These are phyloP conservation scores for Boletus huronensis DNA, from an alignment of 768 basidiomycete species.

Conservation along the genomic window DNA sequence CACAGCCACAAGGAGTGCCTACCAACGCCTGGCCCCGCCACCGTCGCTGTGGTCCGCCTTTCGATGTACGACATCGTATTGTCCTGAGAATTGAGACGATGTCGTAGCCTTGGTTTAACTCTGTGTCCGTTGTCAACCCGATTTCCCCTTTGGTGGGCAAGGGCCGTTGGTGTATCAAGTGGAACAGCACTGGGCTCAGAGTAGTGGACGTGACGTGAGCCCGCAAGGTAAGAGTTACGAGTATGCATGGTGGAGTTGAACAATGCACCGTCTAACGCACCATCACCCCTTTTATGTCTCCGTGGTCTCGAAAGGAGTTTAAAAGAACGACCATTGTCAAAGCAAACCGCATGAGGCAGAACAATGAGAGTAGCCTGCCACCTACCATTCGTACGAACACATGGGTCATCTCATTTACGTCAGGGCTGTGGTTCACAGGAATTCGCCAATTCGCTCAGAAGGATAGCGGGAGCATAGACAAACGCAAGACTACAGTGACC, in stretches of 20 bases:
- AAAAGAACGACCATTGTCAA: constrained; percentile 7
- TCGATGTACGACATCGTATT: neutral
- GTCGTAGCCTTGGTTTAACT: neutral
- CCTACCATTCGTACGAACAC: constrained; percentile 1
- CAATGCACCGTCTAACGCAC: neutral
- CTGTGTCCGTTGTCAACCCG: neutral
- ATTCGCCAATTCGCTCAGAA: neutral
- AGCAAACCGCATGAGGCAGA: constrained; percentile 5
- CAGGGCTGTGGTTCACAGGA: neutral
- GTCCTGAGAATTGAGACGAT: neutral
- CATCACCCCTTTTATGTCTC: constrained; percentile 6
- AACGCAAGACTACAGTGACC: constrained; percentile 4
- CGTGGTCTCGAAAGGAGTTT: constrained; percentile 3
- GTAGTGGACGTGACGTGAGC: neutral
- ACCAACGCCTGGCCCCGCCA: constrained; percentile 8
- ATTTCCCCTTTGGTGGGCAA: neutral
- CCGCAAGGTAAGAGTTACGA: neutral
- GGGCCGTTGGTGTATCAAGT: neutral
- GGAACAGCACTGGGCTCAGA: neutral
- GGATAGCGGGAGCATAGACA: neutral
- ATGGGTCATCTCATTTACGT: constrained; percentile 2
- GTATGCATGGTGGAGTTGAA: constrained; percentile 1
- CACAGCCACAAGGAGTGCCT: neutral
- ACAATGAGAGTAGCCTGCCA: constrained; percentile 10
- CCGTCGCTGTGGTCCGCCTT: neutral